Conservation (phyloP, 352 stramenopile genomes). For the Globisporangium heterothallicum region DNA sequence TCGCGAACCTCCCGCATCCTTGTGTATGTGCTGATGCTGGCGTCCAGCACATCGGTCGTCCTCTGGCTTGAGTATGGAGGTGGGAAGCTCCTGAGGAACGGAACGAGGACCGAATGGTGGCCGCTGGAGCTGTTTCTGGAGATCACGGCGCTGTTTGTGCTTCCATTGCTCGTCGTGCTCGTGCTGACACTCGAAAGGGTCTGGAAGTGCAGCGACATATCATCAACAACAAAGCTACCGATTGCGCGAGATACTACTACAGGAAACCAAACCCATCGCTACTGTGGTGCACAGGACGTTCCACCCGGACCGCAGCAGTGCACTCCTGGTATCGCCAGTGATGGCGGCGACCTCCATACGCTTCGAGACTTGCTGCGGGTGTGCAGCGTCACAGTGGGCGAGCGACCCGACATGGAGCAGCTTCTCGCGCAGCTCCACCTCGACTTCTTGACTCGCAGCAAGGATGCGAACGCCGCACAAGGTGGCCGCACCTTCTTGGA, state of each 20-base stretch:
- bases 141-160: conserved; percentile 27
- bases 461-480: too few species aligned
- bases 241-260: too few species aligned
- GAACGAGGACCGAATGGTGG: conserved; percentile 35
- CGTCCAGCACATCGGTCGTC: conserved; percentile 18
- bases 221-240: neutral
- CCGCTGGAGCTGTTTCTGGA: conserved; percentile 45
- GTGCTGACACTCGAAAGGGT: conserved; percentile 19
- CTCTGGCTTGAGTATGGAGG: conserved; percentile 33
- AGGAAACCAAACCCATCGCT: too few species aligned
- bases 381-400: conserved; percentile 20
- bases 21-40: conserved; percentile 25
- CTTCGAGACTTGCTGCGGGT: conserved; percentile 24
- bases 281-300: too few species aligned
- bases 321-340: conserved; percentile 1
- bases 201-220: conserved; percentile 1
- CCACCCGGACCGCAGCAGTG: conserved; percentile 5
- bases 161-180: conserved; percentile 21
- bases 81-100: conserved; percentile 15
- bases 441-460: conserved; percentile 1
- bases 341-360: conserved; percentile 12
- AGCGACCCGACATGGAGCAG: conserved; percentile 22
- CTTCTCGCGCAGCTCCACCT: conserved; percentile 25
- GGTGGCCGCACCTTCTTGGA: too few species aligned
- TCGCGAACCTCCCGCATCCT: conserved; percentile 20